Conservation (phyloP, 2,329 filamentous ascomycete species). For the Aphanocladium album region DNA sequence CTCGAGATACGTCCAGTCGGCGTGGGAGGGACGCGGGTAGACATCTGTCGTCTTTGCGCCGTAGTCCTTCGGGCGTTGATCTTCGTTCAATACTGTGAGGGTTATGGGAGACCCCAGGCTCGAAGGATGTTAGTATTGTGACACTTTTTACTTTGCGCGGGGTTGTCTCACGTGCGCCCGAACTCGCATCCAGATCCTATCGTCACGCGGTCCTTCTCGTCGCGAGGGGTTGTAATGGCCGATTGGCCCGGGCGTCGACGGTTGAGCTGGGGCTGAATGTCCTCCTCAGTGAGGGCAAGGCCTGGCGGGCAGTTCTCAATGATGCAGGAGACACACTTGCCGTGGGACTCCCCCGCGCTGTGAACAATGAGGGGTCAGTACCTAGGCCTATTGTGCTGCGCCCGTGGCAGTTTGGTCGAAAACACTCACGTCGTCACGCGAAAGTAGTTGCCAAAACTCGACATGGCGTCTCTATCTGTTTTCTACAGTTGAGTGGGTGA, state of each 20-base stretch:
- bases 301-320: constrained; percentile 89
- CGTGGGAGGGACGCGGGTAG: constrained; percentile 87
- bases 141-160: background rate
- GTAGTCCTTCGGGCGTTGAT: constrained; percentile 92
- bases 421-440: constrained; percentile 69
- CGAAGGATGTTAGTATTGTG: constrained; percentile 2
- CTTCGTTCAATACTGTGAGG: constrained; percentile 83
- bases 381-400: background rate
- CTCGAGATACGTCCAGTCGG: constrained; percentile 94
- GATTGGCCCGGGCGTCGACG: constrained; percentile 85
- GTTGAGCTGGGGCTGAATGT: constrained; percentile 94
- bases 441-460: constrained; percentile 77
- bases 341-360: constrained; percentile 65
- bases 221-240: constrained; percentile 81
- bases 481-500: background rate
- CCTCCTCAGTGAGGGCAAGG: constrained; percentile 75
- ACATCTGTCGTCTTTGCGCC: constrained; percentile 39
- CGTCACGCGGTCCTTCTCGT: constrained; percentile 86
- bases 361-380: constrained; percentile 11
- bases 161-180: constrained; percentile 57
- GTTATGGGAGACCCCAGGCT: constrained; percentile 80
- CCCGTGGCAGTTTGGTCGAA: constrained; percentile 8
- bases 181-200: constrained; percentile 93
- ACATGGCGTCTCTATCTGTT: constrained; percentile 49
- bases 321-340: constrained; percentile 89